phyloP scores from a whole-genome alignment of 257 asterid species.

The Coffea canephora region DNA sequence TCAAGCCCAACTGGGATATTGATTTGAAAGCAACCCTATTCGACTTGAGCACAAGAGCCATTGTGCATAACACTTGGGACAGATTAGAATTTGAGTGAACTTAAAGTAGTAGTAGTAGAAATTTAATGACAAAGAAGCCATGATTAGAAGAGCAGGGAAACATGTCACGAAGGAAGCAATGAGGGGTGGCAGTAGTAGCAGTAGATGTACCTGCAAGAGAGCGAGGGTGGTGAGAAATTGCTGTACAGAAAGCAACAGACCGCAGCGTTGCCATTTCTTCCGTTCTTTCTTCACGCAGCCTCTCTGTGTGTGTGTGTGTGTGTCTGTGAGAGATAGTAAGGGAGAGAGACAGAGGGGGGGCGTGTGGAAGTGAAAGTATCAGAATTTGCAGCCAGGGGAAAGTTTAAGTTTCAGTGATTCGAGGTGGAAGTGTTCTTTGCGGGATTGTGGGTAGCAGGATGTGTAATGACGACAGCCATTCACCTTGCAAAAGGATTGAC shows the following conservation, averaged over 20 bases:
- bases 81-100: not conserved
- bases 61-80: not conserved
- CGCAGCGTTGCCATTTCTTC: conserved; percentile 60
- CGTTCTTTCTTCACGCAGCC: not conserved
- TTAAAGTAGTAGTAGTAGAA: not conserved
- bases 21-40: not conserved
- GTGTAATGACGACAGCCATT: conserved; percentile 77
- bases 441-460: not conserved
- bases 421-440: not conserved
- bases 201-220: conserved; percentile 43
- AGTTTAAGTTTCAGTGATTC: not conserved
- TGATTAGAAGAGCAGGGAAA: not conserved
- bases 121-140: too few relatives aligned
- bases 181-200: not conserved
- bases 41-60: not conserved
- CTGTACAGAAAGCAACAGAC: conserved; percentile 55
- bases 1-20: too few relatives aligned
- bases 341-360: conserved; percentile 9
- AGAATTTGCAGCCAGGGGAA: not conserved
- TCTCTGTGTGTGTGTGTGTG: not conserved
- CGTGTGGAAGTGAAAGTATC: not conserved
- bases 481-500: conserved; percentile 34
- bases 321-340: not conserved
- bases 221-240: conserved; percentile 48
- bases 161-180: not conserved